Percentiles rank a stretch among this genome's conserved stretches.
These are phyloP conservation scores for Blastomyces emzantsi DNA, from an alignment of 2,329 filamentous ascomycete genomes.

Conservation along the genomic window DNA sequence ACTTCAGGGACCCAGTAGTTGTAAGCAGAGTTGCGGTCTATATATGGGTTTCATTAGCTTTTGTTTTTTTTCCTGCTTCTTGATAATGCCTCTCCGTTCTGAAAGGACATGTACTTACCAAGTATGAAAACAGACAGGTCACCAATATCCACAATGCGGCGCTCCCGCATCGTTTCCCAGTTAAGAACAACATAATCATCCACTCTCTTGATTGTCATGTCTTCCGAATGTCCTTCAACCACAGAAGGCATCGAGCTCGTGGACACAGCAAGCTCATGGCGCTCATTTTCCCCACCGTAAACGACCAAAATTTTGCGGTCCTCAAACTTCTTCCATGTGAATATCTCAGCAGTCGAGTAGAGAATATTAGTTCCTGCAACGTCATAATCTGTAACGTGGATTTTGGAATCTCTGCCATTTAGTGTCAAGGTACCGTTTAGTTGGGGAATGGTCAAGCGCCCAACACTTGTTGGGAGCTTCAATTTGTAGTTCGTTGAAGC, in stretches of 20 bases:
- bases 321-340: conserved; percentile 50
- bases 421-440: conserved; percentile 32
- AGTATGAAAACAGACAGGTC: conserved; percentile 48
- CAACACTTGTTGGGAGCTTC: conserved; percentile 42
- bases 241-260: conserved; percentile 22
- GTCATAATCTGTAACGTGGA: conserved; percentile 37
- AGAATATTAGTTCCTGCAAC: conserved; percentile 33
- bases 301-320: conserved; percentile 43
- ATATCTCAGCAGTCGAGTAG: conserved; percentile 39
- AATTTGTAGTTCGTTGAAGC: conserved; percentile 54
- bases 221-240: conserved; percentile 27
- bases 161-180: conserved; percentile 48
- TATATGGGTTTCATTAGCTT: conserved; percentile 14
- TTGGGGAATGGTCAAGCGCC: conserved; percentile 34
- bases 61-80: not conserved
- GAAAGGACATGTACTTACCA: conserved; percentile 29
- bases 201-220: conserved; percentile 25
- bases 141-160: conserved; percentile 32
- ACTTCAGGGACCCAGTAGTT: conserved; percentile 37
- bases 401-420: conserved; percentile 37
- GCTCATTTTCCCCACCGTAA: conserved; percentile 33
- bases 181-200: conserved; percentile 30
- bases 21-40: conserved; percentile 45
- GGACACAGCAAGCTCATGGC: conserved; percentile 35
- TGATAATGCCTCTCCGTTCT: not conserved